phyloP scores from a whole-genome alignment of 2,329 filamentous ascomycete species.

The Verticillium dahliae region DNA sequence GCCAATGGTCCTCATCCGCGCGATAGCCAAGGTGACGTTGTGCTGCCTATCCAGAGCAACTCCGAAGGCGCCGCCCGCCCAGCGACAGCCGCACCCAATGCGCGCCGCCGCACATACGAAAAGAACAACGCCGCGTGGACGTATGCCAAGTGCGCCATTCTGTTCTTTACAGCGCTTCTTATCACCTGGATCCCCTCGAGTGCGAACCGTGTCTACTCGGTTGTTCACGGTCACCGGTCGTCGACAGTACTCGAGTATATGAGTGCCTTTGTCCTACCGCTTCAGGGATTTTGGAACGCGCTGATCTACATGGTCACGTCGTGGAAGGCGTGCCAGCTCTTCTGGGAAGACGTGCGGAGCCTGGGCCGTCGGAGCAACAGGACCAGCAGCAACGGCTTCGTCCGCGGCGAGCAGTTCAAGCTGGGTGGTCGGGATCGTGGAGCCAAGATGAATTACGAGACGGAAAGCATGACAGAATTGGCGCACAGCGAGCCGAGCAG shows the following conservation, averaged over 20 bases:
- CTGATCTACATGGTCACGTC: constrained; percentile 70
- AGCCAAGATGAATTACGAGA: constrained; percentile 32
- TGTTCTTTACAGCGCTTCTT: constrained; percentile 66
- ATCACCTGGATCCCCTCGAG: constrained; percentile 74
- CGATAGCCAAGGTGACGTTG: constrained; percentile 17
- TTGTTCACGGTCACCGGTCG: constrained; percentile 47
- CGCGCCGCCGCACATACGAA: constrained; percentile 36
- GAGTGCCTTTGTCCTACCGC: constrained; percentile 67
- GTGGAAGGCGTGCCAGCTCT: constrained; percentile 52
- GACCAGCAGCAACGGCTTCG: constrained; percentile 11
- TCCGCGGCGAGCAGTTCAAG: constrained; percentile 23
- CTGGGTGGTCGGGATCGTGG: constrained; percentile 15
- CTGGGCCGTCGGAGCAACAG: constrained; percentile 11
- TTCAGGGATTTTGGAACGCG: constrained; percentile 82
- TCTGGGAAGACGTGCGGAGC: constrained; percentile 30
- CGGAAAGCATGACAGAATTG: constrained; percentile 45
- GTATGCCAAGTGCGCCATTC: constrained; percentile 63
- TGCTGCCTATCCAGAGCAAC: constrained; percentile 20
- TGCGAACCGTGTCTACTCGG: constrained; percentile 67
- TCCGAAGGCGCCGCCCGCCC: constrained; percentile 4
- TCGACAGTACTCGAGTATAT: constrained; percentile 59
- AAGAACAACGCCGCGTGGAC: constrained; percentile 60
- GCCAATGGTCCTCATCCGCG: constrained; percentile 19
- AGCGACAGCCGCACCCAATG: constrained; percentile 17
- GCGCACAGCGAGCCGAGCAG: constrained; percentile 27